A percentile compares a stretch with the other conserved stretches of the same genome.
These are phyloP conservation scores for Pleodorina starrii DNA, from an alignment of 139 green algal species.

Conservation along the genomic window DNA sequence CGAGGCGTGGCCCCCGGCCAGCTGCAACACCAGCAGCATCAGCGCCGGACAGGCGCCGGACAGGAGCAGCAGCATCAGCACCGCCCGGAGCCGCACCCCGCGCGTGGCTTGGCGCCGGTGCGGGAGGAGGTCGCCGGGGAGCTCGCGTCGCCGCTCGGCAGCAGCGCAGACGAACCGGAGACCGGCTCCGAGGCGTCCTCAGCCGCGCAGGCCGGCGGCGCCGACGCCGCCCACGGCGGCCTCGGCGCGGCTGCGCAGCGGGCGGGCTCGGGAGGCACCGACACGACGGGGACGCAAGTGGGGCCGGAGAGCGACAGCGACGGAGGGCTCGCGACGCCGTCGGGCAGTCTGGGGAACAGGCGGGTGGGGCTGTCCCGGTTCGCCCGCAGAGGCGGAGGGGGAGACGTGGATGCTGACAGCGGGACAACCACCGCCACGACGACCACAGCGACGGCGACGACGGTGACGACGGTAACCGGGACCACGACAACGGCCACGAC, in stretches of 20 bases:
- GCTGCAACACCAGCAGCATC: neutral
- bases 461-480: neutral
- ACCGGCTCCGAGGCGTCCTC: neutral
- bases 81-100: neutral
- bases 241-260: neutral
- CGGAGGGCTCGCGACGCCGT: neutral
- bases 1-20: neutral
- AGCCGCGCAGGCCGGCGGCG: neutral
- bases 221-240: neutral
- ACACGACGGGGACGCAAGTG: neutral
- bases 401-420: neutral
- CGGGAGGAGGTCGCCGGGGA: conserved; percentile 25
- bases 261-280: neutral
- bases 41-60: too few species aligned
- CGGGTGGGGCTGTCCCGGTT: neutral
- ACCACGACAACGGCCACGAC: neutral
- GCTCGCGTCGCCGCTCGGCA: neutral
- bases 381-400: neutral
- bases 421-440: neutral
- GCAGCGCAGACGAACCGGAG: neutral
- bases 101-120: neutral
- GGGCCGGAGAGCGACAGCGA: conserved; percentile 8
- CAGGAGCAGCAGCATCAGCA: conserved; percentile 7
- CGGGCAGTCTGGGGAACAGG: neutral
- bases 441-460: neutral